A percentile compares a stretch with the other conserved stretches of the same genome.
Evolutionary conservation across 257 asterid species (phyloP).

Genomic region (Schizonepeta tenuifolia): DNA sequence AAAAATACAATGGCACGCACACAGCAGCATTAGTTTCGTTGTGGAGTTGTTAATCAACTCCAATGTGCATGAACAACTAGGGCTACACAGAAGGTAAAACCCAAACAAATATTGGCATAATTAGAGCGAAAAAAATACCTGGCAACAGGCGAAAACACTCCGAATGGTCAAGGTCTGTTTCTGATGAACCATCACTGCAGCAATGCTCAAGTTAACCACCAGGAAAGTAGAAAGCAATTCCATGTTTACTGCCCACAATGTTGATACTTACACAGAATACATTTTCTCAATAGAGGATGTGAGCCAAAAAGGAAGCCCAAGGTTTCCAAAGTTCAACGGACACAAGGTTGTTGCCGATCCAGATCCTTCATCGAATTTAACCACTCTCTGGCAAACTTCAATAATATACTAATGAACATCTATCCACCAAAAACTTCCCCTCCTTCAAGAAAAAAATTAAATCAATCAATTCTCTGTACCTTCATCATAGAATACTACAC

Average conservation of each 20-base stretch:
- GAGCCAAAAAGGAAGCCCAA: conserved; percentile 97
- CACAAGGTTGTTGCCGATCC: conserved; percentile 56
- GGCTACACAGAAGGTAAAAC: too few relatives aligned
- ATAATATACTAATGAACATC: conserved; percentile 37
- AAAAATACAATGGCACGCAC: conserved; percentile 14
- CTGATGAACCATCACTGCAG: conserved; percentile 55
- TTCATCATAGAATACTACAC: conserved; percentile 67
- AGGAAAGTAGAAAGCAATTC: conserved; percentile 29
- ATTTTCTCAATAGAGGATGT: conserved; percentile 66
- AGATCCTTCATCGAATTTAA: conserved; percentile 57
- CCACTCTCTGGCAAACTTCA: conserved; percentile 80
- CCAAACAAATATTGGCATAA: too few relatives aligned
- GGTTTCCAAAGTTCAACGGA: conserved; percentile 71
- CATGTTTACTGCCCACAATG: not conserved
- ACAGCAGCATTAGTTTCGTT: not conserved
- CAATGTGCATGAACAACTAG: too few relatives aligned
- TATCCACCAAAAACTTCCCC: not conserved
- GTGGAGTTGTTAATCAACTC: too few relatives aligned
- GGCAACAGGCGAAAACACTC: conserved; percentile 68
- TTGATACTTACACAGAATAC: conserved; percentile 58
- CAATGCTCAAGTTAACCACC: conserved; percentile 31
- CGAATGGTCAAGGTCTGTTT: conserved; percentile 53
- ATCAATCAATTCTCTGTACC: conserved; percentile 49
- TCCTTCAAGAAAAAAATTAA: not conserved
- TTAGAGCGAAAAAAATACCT: conserved; percentile 61